Evolutionary conservation across 2,329 filamentous ascomycete species (phyloP), one percentile per base, ranked within the genome.

Genomic region (Fusarium sp.): DNA sequence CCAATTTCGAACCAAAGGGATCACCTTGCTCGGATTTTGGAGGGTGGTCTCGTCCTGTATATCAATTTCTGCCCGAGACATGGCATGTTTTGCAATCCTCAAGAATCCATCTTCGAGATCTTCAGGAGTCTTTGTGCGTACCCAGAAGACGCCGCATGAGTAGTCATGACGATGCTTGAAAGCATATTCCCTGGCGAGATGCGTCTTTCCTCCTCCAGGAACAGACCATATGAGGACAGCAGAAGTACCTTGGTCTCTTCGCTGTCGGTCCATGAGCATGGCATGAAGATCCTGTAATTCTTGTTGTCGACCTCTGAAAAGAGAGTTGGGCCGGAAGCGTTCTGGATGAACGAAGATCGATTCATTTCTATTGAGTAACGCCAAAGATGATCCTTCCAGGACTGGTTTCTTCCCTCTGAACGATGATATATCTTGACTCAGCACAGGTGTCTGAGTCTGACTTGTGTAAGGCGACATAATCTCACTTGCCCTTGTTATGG

Each of bases 401-500:
- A 45, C 31, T 24, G 63, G 61, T 16, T n/a, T 65, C 35, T 68
- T 55, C 12, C 63, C 60, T 30, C 42, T 65, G 18, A 59, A 48
- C 16, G 44, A 41, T 10, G 47, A 58, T 35, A 53, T 26, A 10
- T 30, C 30, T 28, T 36, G 38, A 14, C 45, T 63, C 41, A 74
- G 54, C 26, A 35, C 39, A 38, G 58, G n/a, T 13, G 26, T 45
- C 28, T 53, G 39, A 16, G 42, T 24, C 30, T 58, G 64, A 58
- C 74, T 65, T 47, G 77, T 64, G 50, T 74, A 78, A 16, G 79
- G 77, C 3, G 75, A 77, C 65, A 84, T 83, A 55, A 83, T 80
- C 75, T 89, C 87, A 26, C 83, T 82, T 33, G 85, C 82, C 38
- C 87, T 86, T 50, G 82, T 79, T 35, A 82, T 81, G 14, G 84